Base-by-base conservation (phyloP, 2,329 filamentous ascomycete genomes). In the Nannizzia gypsea region DNA sequence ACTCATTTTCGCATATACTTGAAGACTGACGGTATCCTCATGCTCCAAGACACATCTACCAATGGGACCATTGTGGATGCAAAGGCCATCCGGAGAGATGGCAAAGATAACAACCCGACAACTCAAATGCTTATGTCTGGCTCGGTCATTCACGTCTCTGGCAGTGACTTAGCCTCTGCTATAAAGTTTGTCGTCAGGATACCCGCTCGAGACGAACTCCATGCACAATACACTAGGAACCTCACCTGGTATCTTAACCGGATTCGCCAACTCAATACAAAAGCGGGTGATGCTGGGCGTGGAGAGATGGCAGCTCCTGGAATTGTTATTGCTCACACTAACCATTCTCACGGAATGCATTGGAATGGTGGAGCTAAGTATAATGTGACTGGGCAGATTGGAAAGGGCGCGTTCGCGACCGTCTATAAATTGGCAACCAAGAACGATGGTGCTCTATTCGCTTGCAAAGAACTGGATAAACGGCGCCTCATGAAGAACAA, bases 391-490 rank as follows among this genome's bases (percentile, higher is more conserved):
- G 84, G 85, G 26, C 80, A 84, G 56, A 87, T 99, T 64, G 93
- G 93, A 50, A 93, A 93, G 71, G 93, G 93, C 4, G 92, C 93
- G 2, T 99, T 99, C 76, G 93, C 93, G 3, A 89, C 86, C 0
- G 93, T 99, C 1, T 92, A 96, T 74, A 89, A 90, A 71, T 81
- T 96, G 26, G 92, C 92, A 0, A 86, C 87, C 17, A 95, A 90
- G 73, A 88, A 84, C 67, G 85, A 93, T 68, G 93, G 93, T 1
- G 78, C 83, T 31, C 83, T 92, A 0, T 95, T 88, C 68, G 93
- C 93, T 3, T 91, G 90, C 13, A 99, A 99, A 71, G 90, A 97
- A 72, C 82, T 99, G 3, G 90, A 96, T 72, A 97, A 96, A 75
- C 84, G 88, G 58, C 85, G 86, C 17, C 95, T 96, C 69, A 89